Percentiles rank a stretch among this genome's conserved stretches.
Evolutionary conservation across 2,329 filamentous ascomycete species (phyloP).

Genomic region (Fusarium armeniacum): DNA sequence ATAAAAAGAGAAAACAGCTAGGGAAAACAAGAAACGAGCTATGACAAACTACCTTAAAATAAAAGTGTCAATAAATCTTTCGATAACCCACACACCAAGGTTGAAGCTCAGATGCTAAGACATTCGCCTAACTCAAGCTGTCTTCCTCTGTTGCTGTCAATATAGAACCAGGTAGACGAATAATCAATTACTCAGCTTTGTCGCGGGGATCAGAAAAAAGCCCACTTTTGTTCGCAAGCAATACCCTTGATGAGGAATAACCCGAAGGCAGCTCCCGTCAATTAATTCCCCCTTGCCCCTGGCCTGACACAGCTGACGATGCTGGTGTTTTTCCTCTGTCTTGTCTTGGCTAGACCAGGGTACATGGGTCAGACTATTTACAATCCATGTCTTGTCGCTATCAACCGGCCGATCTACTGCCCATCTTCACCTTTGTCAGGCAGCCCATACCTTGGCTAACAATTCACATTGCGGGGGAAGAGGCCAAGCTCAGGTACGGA

Average conservation of each 20-base stretch:
- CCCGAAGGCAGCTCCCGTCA: conserved; percentile 33
- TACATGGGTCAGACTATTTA: conserved; percentile 15
- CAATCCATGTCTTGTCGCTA: conserved; percentile 24
- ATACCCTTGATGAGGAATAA: conserved; percentile 35
- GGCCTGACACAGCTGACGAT: neutral
- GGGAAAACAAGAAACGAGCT: conserved; percentile 1
- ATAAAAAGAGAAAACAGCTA: conserved; percentile 5
- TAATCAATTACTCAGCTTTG: neutral
- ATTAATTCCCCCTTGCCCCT: conserved; percentile 23
- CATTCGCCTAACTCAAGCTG: conserved; percentile 14
- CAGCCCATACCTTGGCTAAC: conserved; percentile 5
- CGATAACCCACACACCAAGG: conserved; percentile 28
- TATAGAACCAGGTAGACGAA: neutral
- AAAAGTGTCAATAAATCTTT: conserved; percentile 22
- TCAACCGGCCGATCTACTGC: conserved; percentile 39
- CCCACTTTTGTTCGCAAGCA: conserved; percentile 41
- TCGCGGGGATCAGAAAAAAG: conserved; percentile 16
- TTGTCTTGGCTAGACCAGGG: conserved; percentile 15
- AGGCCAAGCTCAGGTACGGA: conserved; percentile 22
- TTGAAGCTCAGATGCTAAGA: conserved; percentile 23
- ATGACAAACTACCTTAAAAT: conserved; percentile 9
- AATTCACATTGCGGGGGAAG: conserved; percentile 18
- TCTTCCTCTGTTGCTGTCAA: conserved; percentile 5
- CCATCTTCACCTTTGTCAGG: conserved; percentile 31
- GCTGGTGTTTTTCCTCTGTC: conserved; percentile 9